Base-by-base conservation (phyloP, 2,329 filamentous ascomycete genomes). In the Pestalotiopsis sp. region DNA sequence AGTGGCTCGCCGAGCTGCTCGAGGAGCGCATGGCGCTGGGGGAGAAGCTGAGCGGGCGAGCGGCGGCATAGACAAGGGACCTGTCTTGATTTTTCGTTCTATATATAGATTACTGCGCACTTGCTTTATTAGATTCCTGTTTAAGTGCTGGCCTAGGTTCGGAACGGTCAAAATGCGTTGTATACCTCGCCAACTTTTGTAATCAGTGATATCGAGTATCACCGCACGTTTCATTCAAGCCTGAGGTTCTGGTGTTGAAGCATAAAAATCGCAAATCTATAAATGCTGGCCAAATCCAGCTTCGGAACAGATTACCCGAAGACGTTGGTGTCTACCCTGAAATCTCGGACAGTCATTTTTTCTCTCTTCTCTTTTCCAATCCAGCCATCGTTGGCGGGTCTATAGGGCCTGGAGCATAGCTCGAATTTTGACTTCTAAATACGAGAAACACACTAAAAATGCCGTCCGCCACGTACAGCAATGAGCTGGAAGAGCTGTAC, bases 1-100 rank as follows among this genome's bases (percentile, higher is more conserved):
- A 84, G 59, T 94, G 93, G 85, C 91, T 94, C 75, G 90, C 93
- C 73, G 78, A 80, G 64, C 81, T 91, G 74, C 74, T 95, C 63
- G 88, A 88, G 73, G 87, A 85, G 76, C 80, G 79, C 45, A 84
- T 92, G 69, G 59, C 59, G 5, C 2, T 61, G 14, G 59, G 27
- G 0, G 59, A 61, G 31, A 36, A 61, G 59, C 31, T 61, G 12
- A 39, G 31, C n/a, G 31, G 31, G 14, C 7, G 31, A 1, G 31
- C 31, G 7, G 14, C 5, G 20, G 27, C 31, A 11, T 61, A 20
- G 6, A 52, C 12, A 9, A 52, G 6, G 14, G 41, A n/a, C 2
- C 9, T 52, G 1, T 52, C 9, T 9, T n/a, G 17, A 1, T 52
- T 3, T 52, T 49, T 14, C 7, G 5, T 49, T 23, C 45, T 6